Evolutionary conservation across 2,329 filamentous ascomycete genomes (phyloP), one percentile per base, ranked within the genome.

Genomic region (Botrytis sinoallii): DNA sequence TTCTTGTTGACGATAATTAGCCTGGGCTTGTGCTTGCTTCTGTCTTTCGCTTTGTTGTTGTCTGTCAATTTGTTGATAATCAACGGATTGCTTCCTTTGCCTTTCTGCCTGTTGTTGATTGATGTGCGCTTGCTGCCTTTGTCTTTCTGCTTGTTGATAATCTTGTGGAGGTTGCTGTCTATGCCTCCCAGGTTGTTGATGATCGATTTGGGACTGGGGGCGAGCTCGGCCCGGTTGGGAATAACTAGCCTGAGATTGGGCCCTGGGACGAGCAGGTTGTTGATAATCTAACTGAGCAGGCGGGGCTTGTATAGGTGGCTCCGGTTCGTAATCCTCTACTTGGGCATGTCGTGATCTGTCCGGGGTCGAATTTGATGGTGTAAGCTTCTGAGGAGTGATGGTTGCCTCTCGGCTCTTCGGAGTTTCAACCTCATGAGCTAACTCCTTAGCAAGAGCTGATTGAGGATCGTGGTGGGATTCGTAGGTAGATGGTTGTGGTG

Each of bases 381-480:
- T 40, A 48, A 72, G 74, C 79, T 86, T 90, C 74, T 90, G 88
- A 0, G 87, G 85, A 35, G 87, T 85, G 25, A 85, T 76, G 0
- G 84, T 86, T 10, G 84, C 79, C 76, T 92, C 89, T 18, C 80
- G 78, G 66, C 77, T 78, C 44, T 83, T 80, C 16, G 86, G 82
- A 2, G 84, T 83, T 9, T 82, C 79, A 7, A 84, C 81, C 38
- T 88, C 87, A 72, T 85, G 91, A 29, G 87, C 89, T 81, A 96
- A 84, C 75, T 93, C 90, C 72, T 90, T 87, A 12, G 91, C 91
- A 73, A 96, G 84, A 61, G 88, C 88, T 10, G 91, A 92, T 78
- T 94, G 89, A 3, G 93, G 93, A 79, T 97, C 94, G 81, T 97
- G 93, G 78, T 97, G 95, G 52, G 95, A 97, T 80, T 97, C 94